These are phyloP conservation scores for Ulvella scutata DNA, from an alignment of 139 green algal species.

Conservation along the genomic window DNA sequence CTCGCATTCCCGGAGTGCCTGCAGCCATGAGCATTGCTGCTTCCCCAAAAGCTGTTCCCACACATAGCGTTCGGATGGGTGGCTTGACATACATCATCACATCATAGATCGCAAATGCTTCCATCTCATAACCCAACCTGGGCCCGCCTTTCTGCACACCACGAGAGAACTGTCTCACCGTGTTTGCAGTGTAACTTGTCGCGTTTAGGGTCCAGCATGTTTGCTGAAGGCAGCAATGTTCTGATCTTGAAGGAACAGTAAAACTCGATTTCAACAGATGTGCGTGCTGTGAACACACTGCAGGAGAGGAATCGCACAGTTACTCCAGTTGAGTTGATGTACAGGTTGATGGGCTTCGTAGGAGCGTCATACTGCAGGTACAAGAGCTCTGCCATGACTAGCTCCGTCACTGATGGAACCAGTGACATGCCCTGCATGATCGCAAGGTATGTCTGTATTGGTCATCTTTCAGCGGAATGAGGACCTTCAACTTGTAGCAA, in stretches of 20 bases:
- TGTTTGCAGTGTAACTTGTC: not conserved
- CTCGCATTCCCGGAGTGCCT: conserved; percentile 74
- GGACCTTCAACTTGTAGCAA: not conserved
- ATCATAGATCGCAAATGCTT: conserved; percentile 97
- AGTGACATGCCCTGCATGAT: conserved; percentile 65
- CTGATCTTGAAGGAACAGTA: not conserved
- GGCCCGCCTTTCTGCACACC: conserved; percentile 61
- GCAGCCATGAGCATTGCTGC: conserved; percentile 87
- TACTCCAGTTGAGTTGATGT: conserved; percentile 98
- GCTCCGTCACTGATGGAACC: conserved; percentile 75
- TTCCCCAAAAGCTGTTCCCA: conserved; percentile 92
- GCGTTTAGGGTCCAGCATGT: not conserved
- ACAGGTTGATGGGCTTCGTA: conserved; percentile 87
- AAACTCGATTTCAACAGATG: too few relatives aligned
- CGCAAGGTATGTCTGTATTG: conserved; percentile 38
- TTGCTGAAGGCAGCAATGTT: not conserved
- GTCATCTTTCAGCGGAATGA: too few relatives aligned
- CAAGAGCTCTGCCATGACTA: conserved; percentile 77
- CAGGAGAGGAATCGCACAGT: conserved; percentile 31
- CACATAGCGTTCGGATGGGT: conserved; percentile 74
- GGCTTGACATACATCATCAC: conserved; percentile 91
- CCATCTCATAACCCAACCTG: conserved; percentile 93
- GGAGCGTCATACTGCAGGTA: conserved; percentile 74
- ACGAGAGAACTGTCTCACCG: not conserved
- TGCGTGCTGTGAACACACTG: conserved; percentile 10